Base-by-base conservation (phyloP, 352 stramenopile species). In the Halophytophthora polymorphica region DNA sequence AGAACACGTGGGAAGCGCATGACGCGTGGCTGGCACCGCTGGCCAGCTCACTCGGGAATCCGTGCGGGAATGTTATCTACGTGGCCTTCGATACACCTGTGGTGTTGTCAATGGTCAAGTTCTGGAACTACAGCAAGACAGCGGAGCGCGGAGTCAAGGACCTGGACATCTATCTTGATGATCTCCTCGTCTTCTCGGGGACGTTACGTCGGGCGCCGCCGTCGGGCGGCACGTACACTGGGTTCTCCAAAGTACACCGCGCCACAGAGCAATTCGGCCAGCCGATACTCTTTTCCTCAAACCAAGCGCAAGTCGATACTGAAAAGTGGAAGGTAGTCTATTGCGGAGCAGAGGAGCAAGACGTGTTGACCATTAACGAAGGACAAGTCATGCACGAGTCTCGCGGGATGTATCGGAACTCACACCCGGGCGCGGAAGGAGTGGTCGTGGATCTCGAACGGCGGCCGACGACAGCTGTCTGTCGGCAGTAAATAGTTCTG, bases 91-190 rank as follows among this genome's bases (percentile, higher is more conserved):
- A 96, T 25, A 45, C 49, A 0, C 85, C 83, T 0, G 58, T 95
- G 6, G 73, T 82, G 15, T 23, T 95, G 3, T 94, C 83, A 1
- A 73, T 92, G 51, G 78, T 95, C 50, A 96, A 92, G 57, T 80
- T 96, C 42, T 96, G 79, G 78, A 96, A 96, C 44, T 96, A 96
- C 58, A 80, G 62, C 54, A 95, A 94, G 45, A 93, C 87, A 0
- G 78, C 86, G 0, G 77, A 88, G 41, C 79, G 88, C 46, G 88
- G 88, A 1, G 88, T 87, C 1, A 82, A 84, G 29, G 83, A 94
- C 5, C 35, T 96, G 44, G 77, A 90, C 42, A 83, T 97, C 50
- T 92, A 88, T 53, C 17, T 97, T 3, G 88, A 97, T 43, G 84
- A 96, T 51, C 46, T 90, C n/a, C 83, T 82, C 39, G 64, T 95